Evolutionary conservation across 2,329 filamentous ascomycete genomes (phyloP), one percentile per base, ranked within the genome.

Genomic region (Lachnellula cervina): DNA sequence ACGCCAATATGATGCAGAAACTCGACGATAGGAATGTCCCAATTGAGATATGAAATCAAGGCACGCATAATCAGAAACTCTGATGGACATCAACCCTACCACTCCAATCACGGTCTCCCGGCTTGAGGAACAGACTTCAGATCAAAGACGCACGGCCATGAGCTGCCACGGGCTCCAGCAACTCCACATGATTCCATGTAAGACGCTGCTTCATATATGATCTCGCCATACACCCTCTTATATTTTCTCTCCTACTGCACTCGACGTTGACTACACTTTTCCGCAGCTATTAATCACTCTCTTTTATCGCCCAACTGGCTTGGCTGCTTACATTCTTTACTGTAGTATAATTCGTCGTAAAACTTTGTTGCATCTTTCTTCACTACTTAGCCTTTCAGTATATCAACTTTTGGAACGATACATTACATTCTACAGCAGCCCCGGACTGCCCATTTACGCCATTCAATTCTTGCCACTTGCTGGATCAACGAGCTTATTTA

Each of bases 301-400:
- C 74, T 70, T 77, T 77, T 69, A 74, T 68, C 67, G 64, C 69
- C 76, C 76, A 77, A 78, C 77, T 77, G 77, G 77, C 71, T 78
- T 77, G 76, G 77, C 74, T 75, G 73, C 73, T 71, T 77, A 72
- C 76, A 74, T 77, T 78, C 75, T 69, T 77, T 77, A 73, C 59
- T 69, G 65, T 68, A 68, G 65, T 68, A 66, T 63, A 63, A 64
- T 67, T 53, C 58, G 58, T 65, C 64, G 65, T 65, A 59, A 63
- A 46, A 61, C 60, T 66, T 64, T 61, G 64, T 61, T 58, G 52
- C 60, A 50, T 56, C 38, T 65, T 60, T 62, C 58, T 69, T 64
- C 63, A 59, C 58, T 23, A 42, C 45, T 61, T 51, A 56, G 43
- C 28, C 38, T 17, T 55, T 28, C 51, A 52, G 21, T 44, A 52